Base-by-base conservation (phyloP, 2,329 filamentous ascomycete species). In the Phyllachora maydis region DNA sequence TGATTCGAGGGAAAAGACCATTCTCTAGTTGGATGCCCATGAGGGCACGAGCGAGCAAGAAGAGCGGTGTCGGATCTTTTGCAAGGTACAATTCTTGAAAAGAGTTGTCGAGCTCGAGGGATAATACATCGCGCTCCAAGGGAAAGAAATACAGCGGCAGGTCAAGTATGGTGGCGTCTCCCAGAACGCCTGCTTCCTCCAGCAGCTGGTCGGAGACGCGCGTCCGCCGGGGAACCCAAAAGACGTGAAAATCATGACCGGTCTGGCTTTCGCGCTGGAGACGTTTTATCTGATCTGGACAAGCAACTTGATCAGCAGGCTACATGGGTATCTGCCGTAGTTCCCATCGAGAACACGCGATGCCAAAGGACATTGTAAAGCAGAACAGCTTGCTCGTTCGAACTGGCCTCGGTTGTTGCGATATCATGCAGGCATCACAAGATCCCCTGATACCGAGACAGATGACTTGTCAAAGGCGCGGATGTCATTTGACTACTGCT, bases 211-310 rank as follows among this genome's bases (percentile, higher is more conserved):
- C 82, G 35, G 81, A 88, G 26, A 95, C 74, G 26, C 91, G 57
- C 4, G 88, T 95, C 30, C 88, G 75, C 28, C 88, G 70, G 5
- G 90, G 85, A 19, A 91, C 77, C 78, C 88, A 95, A 43, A 93
- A 85, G 36, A 98, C 75, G 32, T 83, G 85, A 43, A 95, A 92
- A 38, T 98, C 85, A 62, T 98, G 88, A 35, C 82, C 78, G 22
- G 73, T 78, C 39, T 81, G 75, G 42, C 76, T 83, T 46, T 88
- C 81, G 40, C 74, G 75, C 38, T 85, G 79, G 28, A 95, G 59
- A 30, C 78, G 72, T 46, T 83, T 85, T 37, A 95, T 82, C 54
- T 95, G 82, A 36, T 78, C 85, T 93, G 41, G 24, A 38, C 21
- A 31, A 26, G 8, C 17, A n/a, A 27, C n/a, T n/a, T n/a, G n/a